phyloP scores from a whole-genome alignment of 208 protist species.

The Spongospora subterranea region DNA sequence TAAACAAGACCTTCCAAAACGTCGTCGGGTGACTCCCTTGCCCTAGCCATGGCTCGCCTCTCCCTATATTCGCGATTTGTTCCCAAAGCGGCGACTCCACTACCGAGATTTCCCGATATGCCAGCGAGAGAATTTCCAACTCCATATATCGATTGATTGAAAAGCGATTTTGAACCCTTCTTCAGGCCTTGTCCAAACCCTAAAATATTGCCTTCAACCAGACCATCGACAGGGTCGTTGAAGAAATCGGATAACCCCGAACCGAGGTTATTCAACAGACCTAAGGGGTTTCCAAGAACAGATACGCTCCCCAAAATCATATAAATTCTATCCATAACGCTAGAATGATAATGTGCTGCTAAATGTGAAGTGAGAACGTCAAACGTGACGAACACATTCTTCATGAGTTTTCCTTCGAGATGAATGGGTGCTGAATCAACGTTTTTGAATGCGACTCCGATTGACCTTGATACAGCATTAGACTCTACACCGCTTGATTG shows the following conservation, averaged over 20 bases:
- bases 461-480: not conserved
- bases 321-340: conserved; percentile 19
- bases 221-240: conserved; percentile 30
- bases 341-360: conserved; percentile 40
- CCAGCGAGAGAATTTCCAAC: conserved; percentile 25
- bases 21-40: conserved; percentile 7
- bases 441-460: conserved; percentile 48
- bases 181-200: conserved; percentile 32
- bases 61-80: conserved; percentile 1
- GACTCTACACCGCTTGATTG: not conserved
- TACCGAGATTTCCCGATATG: conserved; percentile 34
- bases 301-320: not conserved
- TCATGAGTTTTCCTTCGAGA: conserved; percentile 42
- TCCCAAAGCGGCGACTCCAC: conserved; percentile 24
- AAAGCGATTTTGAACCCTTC: conserved; percentile 3
- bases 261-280: conserved; percentile 45
- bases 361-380: not conserved
- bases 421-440: conserved; percentile 7
- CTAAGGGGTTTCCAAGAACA: conserved; percentile 53
- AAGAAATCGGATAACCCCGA: conserved; percentile 55
- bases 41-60: conserved; percentile 1
- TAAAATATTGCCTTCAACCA: conserved; percentile 20
- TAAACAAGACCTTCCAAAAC: conserved; percentile 41
- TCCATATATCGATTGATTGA: conserved; percentile 31
- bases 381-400: conserved; percentile 47